Base-by-base conservation (phyloP, 31 red algal species). In the Endocladia muricata region DNA sequence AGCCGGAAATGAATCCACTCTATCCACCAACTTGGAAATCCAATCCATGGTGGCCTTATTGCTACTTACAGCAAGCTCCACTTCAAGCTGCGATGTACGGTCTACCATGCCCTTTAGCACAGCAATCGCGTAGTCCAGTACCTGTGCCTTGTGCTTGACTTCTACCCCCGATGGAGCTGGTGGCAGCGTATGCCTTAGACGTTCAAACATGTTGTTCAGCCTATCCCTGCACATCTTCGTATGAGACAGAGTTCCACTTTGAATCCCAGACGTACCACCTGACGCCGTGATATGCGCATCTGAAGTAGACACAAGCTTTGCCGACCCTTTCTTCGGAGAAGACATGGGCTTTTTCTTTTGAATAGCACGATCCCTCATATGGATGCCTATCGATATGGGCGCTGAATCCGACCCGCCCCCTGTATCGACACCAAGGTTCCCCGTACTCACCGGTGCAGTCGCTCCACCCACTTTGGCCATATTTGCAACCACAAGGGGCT, bases 111-210 rank as follows among this genome's bases (percentile, higher is more conserved):
- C 55, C 47, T 86, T 79, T 13, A 94, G 78, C 7, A 84, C 79
- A 5, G 56, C 51, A 15, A 87, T 88, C 0, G 91, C 84, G 55
- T 94, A 94, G 61, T 94, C 91, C 41, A 94, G 68, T 36, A 94
- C 79, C 47, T 94, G 91, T 40, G 91, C 91, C 59, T 94, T 94
- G 72, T 94, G 91, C 32, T 85, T 88, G 3, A 94, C 84, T 44
- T 85, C 76, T 21, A 84, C 74, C 28, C 79, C 88, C 9, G 77
- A 42, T 11, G 91, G 91, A 9, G 91, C 78, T 15, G 78, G 79
- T 34, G 91, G 91, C 43, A 94, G 68, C 17, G 84, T 89, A 39
- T 61, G 73, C 35, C 74, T 52, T 33, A 94, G 54, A 26, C 74
- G 82, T 37, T 88, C 85, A 81, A 94, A 94, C 79, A 83, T 88